These are phyloP conservation scores for Ceratobasidium sp. DNA, from an alignment of 1,284 basidiomycete genomes.

Conservation along the genomic window DNA sequence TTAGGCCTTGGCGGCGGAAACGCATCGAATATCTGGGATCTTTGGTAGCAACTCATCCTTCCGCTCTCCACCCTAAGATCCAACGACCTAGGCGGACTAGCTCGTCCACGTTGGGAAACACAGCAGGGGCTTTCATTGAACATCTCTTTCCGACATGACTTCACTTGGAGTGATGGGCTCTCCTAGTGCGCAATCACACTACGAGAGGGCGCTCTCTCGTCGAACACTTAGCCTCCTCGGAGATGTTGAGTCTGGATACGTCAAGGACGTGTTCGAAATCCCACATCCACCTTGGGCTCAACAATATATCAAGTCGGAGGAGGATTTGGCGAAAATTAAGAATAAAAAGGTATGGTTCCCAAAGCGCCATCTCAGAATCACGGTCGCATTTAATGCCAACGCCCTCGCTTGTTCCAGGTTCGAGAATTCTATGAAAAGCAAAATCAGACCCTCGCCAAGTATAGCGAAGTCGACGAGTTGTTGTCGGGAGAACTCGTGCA, in stretches of 20 bases:
- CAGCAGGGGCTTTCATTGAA: no score
- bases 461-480: conserved; percentile 24
- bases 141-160: background rate
- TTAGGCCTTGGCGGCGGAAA: no score
- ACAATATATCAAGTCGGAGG: background rate
- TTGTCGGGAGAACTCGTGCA: conserved; percentile 32
- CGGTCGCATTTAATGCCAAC: background rate
- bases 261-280: conserved; percentile 23
- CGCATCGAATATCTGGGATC: no score
- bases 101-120: no score
- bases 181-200: background rate
- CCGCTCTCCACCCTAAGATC: no score
- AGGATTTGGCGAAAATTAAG: conserved; percentile 1
- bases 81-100: no score
- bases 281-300: conserved; percentile 18
- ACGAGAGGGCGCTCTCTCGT: conserved; percentile 12
- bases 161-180: conserved; percentile 5
- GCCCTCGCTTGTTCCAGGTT: conserved; percentile 12
- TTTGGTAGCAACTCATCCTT: no score
- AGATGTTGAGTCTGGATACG: conserved; percentile 9
- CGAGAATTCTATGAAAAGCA: conserved; percentile 32
- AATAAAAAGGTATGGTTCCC: conserved; percentile 4
- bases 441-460: conserved; percentile 32
- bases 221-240: conserved; percentile 24
- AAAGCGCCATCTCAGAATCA: background rate